Conservation (phyloP, 805 yeast species). For the Candida parachauliodes region DNA sequence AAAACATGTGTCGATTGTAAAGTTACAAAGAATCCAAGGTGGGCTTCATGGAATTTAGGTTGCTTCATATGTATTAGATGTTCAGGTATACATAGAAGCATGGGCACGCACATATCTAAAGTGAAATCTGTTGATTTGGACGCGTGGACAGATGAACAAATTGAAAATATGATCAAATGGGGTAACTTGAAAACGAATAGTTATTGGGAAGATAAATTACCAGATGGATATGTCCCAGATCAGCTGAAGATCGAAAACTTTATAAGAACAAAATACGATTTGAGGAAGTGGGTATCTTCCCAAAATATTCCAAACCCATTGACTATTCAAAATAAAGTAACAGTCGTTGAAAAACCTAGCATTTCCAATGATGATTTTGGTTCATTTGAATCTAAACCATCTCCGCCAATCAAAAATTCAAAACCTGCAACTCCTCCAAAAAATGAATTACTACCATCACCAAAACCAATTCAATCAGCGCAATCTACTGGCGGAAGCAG, state of each 20-base stretch:
- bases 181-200: constrained; percentile 77
- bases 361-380: constrained; percentile 43
- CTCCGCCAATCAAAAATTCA: constrained; percentile 1
- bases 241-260: constrained; percentile 82
- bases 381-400: constrained; percentile 27
- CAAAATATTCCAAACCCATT: constrained; percentile 57
- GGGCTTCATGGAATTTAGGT: constrained; percentile 98
- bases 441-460: too few relatives aligned
- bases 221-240: constrained; percentile 71
- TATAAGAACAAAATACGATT: constrained; percentile 87
- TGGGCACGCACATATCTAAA: constrained; percentile 93
- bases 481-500: constrained; percentile 45
- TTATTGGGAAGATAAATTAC: constrained; percentile 82
- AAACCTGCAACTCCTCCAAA: constrained; percentile 8
- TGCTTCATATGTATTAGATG: constrained; percentile 91
- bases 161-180: constrained; percentile 77
- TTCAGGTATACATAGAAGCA: constrained; percentile 90
- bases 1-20: constrained; percentile 90
- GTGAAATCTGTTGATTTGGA: constrained; percentile 94
- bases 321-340: constrained; percentile 18
- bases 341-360: constrained; percentile 5
- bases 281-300: constrained; percentile 80
- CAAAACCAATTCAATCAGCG: constrained; percentile 20
- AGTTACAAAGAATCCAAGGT: constrained; percentile 82
- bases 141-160: constrained; percentile 94